These are phyloP conservation scores for Cyberlindnera xylosilytica DNA, from an alignment of 805 yeast species.

Conservation along the genomic window DNA sequence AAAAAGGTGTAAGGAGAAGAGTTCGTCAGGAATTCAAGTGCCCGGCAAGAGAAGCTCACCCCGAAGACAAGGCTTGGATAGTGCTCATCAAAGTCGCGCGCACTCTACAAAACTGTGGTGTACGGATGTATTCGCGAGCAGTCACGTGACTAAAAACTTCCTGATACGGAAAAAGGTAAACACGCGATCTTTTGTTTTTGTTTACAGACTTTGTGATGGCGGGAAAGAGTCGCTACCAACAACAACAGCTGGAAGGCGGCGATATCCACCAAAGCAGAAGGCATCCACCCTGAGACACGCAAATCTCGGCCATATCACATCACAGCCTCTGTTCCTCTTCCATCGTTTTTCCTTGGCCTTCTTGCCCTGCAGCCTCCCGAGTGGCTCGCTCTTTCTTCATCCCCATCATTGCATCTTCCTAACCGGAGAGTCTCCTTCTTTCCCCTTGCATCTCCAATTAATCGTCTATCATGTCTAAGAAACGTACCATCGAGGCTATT, in stretches of 20 bases:
- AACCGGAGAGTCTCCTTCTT: background rate
- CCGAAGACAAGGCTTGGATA: background rate
- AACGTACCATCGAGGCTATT: constrained; percentile 51
- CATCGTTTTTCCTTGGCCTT: background rate
- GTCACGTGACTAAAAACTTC: constrained; percentile 4
- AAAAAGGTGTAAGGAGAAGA: too few relatives aligned
- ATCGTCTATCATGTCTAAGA: constrained; percentile 43
- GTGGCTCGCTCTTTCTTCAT: background rate
- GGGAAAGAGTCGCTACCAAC: constrained; percentile 1
- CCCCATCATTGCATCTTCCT: background rate
- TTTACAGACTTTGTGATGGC: constrained; percentile 8
- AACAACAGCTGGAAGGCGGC: background rate
- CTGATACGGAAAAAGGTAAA: constrained; percentile 14
- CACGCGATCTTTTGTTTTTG: constrained; percentile 13
- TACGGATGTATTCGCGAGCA: background rate
- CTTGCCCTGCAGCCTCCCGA: background rate
- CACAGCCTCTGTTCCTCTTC: background rate
- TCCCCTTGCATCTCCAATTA: background rate
- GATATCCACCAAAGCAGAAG: background rate
- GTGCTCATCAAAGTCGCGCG: background rate
- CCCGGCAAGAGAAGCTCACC: too few relatives aligned
- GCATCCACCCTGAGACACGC: background rate
- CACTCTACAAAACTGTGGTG: background rate
- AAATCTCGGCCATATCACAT: background rate
- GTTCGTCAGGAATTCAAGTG: too few relatives aligned